Conservation (phyloP, 176 grass and related monocot genomes). For the Metroxylon sagu region DNA sequence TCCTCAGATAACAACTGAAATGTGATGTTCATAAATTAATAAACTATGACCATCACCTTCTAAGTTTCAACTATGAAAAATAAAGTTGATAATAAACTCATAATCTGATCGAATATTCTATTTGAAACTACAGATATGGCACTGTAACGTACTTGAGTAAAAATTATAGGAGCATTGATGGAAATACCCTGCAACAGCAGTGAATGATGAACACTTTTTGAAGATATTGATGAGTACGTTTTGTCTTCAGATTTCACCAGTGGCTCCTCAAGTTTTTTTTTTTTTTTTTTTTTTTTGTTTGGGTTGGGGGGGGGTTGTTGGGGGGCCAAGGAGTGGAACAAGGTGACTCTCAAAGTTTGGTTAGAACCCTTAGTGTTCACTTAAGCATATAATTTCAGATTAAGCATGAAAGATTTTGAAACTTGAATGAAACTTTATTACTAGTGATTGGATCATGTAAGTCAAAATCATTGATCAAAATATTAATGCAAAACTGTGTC, state of each 20-base stretch:
- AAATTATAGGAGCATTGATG: too few relatives aligned
- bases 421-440: too few relatives aligned
- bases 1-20: slow-evolving; percentile 66
- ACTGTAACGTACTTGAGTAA: background rate
- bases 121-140: too few relatives aligned
- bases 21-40: background rate
- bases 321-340: slow-evolving; percentile 52
- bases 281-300: slow-evolving; percentile 9
- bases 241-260: slow-evolving; percentile 46
- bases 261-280: slow-evolving; percentile 44
- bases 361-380: slow-evolving; percentile 87
- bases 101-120: too few relatives aligned
- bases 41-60: background rate
- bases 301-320: too few relatives aligned
- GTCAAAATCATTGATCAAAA: too few relatives aligned
- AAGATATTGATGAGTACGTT: slow-evolving; percentile 22
- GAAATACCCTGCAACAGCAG: slow-evolving; percentile 78
- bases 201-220: slow-evolving; percentile 52
- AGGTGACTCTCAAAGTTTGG: slow-evolving; percentile 87
- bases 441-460: too few relatives aligned
- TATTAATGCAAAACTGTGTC: too few relatives aligned
- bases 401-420: too few relatives aligned
- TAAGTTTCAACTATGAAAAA: too few relatives aligned
- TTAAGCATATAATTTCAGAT: slow-evolving; percentile 5
- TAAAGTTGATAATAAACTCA: too few relatives aligned